These are phyloP conservation scores for Leccinum variicolor DNA, from an alignment of 768 basidiomycete genomes.

Conservation along the genomic window DNA sequence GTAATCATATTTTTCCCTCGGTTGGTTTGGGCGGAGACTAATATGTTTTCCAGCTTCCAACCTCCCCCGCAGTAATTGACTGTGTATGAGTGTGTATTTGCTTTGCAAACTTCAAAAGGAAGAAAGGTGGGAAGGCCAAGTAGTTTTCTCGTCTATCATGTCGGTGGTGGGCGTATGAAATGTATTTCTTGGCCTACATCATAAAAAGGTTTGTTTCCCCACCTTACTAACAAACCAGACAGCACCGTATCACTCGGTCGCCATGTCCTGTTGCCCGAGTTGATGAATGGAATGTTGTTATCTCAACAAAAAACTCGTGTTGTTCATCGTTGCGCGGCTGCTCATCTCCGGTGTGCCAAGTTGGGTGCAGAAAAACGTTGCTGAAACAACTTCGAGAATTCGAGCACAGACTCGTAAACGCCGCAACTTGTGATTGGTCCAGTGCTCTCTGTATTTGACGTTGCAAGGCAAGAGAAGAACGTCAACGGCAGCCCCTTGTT, in stretches of 20 bases:
- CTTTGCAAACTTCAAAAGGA: conserved; percentile 11
- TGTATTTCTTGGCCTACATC: conserved; percentile 23
- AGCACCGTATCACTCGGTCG: conserved; percentile 20
- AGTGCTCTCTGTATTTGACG: conserved; percentile 25
- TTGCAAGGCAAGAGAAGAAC: conserved; percentile 25
- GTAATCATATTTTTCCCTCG: conserved; percentile 40
- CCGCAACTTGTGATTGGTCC: conserved; percentile 27
- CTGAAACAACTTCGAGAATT: conserved; percentile 32
- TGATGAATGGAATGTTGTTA: conserved; percentile 20
- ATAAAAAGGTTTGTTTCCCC: conserved; percentile 28
- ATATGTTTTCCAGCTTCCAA: conserved; percentile 37
- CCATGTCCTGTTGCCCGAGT: conserved; percentile 18
- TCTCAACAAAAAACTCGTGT: conserved; percentile 16
- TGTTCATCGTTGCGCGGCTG: conserved; percentile 12
- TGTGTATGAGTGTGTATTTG: conserved; percentile 7
- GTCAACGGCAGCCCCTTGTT: conserved; percentile 25
- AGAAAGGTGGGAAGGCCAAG: conserved; percentile 24
- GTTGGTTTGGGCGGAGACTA: conserved; percentile 3
- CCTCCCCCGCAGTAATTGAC: conserved; percentile 41
- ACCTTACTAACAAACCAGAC: conserved; percentile 23
- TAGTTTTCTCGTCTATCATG: conserved; percentile 23
- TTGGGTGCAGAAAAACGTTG: conserved; percentile 18
- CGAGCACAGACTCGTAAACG: conserved; percentile 22
- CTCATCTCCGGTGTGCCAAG: conserved; percentile 26
- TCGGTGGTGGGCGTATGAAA: conserved; percentile 17